phyloP scores from a whole-genome alignment of 495 filamentous ascomycete genomes.

The Xylaria flabelliformis region DNA sequence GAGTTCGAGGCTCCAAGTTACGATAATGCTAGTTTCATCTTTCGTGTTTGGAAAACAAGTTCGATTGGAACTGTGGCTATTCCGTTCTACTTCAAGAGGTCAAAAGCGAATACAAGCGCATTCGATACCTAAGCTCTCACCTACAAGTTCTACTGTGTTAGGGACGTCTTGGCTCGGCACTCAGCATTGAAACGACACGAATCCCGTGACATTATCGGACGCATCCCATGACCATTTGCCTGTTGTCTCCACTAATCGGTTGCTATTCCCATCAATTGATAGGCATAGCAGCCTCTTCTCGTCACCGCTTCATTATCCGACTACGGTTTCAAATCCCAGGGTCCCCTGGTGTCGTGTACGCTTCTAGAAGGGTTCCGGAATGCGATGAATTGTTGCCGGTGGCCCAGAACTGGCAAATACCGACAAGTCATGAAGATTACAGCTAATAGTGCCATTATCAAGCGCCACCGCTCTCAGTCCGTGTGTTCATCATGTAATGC shows the following conservation, averaged over 20 bases:
- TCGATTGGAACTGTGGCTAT: not conserved
- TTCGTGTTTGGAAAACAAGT: not conserved
- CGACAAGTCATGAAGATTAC: not conserved
- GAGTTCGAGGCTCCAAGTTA: not conserved
- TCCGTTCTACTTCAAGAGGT: not conserved
- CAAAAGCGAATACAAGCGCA: not conserved
- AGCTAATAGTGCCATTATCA: not conserved
- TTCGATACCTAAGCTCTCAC: not conserved
- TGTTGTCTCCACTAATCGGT: slow-evolving; percentile 5
- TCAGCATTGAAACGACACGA: not conserved
- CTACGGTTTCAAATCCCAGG: not conserved
- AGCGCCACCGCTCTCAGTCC: not conserved
- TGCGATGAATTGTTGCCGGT: not conserved
- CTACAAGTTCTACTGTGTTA: not conserved
- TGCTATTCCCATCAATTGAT: not conserved
- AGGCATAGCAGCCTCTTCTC: not conserved
- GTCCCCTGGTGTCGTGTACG: not conserved
- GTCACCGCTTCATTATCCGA: slow-evolving; percentile 25
- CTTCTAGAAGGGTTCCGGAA: not conserved
- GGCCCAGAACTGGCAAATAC: not conserved
- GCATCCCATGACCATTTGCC: slow-evolving; percentile 20
- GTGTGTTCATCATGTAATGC: not conserved
- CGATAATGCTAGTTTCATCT: not conserved
- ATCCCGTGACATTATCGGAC: slow-evolving; percentile 24
- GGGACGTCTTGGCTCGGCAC: not conserved